Base-by-base conservation (phyloP, 305 asterid genomes). In the Fraxinus albicans region DNA sequence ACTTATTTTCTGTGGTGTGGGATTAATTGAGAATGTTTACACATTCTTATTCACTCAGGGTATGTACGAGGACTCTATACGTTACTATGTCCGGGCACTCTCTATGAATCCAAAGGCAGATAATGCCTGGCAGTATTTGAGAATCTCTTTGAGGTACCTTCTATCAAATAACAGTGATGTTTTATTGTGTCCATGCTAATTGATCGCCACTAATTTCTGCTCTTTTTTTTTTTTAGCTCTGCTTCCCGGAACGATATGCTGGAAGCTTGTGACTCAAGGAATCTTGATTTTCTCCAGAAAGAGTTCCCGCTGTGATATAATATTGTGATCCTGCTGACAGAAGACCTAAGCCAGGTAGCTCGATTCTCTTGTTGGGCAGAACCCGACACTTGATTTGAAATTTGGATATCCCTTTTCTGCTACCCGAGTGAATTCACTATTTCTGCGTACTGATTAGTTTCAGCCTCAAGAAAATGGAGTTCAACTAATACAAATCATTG, bases 121-220 rank as follows among this genome's bases (percentile, higher is more conserved):
- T 79, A 91, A 91, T 79, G 99, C 98, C 42, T 97, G 99, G 99
- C 99, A 94, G 79, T 97, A 95, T 89, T 85, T 97, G 93, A 89
- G 98, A 90, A 94, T 97, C 79, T 94, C 99, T 17, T 84, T 95
- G 89, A 94, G 99, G 99, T 95, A 92, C 42, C 50, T 84, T 40
- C 12, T 82, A 40, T 80, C 40, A 42, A 60, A 21, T 60, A 76
- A 19, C 60, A 73, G 2, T 58, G 27, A 15, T 27, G 34, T 33
- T 58, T 55, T 7, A 31, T 34, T 75, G n/a, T 78, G 65, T 81
- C 53, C 65, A 55, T 55, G 25, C 25, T 55, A 55, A n/a, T 55
- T 1, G 74, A 83, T 70, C 42, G 15, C 75, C 75, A 47, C 76
- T 58, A 81, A 77, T 79, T 3, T 65, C 63, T 4, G 36, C 79